Conservation (phyloP, 495 filamentous ascomycete species). For the Neurospora tetraspora region DNA sequence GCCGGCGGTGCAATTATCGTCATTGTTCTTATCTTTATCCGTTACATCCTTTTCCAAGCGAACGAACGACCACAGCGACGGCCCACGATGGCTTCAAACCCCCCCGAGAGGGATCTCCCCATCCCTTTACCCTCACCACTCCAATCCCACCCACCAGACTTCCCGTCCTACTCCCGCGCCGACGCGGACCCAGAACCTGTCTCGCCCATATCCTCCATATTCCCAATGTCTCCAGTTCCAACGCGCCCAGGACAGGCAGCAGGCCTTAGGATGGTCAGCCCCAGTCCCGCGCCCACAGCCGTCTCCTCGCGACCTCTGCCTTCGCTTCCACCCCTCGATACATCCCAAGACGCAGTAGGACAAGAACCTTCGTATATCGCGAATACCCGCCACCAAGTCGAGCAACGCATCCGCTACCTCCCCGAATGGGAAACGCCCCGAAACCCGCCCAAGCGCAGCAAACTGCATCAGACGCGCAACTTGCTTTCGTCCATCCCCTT, state of each 20-base stretch:
- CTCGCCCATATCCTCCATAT: neutral
- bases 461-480: neutral
- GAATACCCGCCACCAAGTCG: neutral
- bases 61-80: neutral
- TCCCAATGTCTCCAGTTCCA: neutral
- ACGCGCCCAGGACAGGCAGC: neutral
- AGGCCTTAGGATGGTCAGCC: neutral
- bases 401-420: constrained; percentile 14
- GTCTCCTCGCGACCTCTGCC: neutral
- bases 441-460: constrained; percentile 23
- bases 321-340: neutral
- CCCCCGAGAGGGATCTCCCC: neutral
- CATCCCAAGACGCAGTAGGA: neutral
- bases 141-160: neutral
- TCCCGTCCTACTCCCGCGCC: neutral
- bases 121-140: neutral
- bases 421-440: constrained; percentile 31
- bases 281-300: neutral
- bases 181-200: neutral
- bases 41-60: neutral
- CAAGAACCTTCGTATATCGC: neutral
- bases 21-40: neutral
- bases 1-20: neutral
- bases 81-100: neutral
- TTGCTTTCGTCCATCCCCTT: neutral